Evolutionary conservation across 805 yeast genomes (phyloP).

Genomic region (Kodamaea jinghongensis): DNA sequence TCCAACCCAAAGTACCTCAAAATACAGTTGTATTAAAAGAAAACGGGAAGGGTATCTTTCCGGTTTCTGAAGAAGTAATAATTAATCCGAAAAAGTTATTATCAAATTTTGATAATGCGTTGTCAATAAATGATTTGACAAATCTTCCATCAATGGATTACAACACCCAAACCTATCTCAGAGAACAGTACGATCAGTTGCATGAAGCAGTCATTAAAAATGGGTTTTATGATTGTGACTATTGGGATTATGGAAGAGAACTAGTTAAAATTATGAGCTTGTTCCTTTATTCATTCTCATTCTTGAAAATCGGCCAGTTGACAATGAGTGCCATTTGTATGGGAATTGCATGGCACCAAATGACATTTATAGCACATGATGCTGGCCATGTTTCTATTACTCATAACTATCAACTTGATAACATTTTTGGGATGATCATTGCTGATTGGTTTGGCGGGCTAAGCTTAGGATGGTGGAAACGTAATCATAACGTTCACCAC

Average conservation of each 20-base stretch:
- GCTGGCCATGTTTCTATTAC: conserved; percentile 86
- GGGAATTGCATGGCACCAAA: conserved; percentile 86
- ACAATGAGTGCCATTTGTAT: conserved; percentile 58
- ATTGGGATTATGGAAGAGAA: conserved; percentile 72
- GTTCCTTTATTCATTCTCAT: conserved; percentile 47
- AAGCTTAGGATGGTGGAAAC: conserved; percentile 92
- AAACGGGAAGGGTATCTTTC: conserved; percentile 34
- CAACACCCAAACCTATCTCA: conserved; percentile 57
- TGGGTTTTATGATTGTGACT: conserved; percentile 71
- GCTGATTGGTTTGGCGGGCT: conserved; percentile 87
- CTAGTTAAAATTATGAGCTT: conserved; percentile 55
- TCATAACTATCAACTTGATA: conserved; percentile 75
- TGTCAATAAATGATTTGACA: conserved; percentile 54
- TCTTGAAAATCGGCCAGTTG: conserved; percentile 46
- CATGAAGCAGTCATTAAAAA: conserved; percentile 53
- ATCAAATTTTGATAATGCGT: conserved; percentile 55
- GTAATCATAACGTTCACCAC: conserved; percentile 93
- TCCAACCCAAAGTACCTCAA: conserved; percentile 54
- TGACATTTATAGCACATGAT: conserved; percentile 85
- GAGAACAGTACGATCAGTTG: conserved; percentile 56
- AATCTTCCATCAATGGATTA: conserved; percentile 64
- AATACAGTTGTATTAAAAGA: conserved; percentile 40
- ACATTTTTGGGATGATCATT: conserved; percentile 64
- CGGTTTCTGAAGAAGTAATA: conserved; percentile 26
- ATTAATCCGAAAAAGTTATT: conserved; percentile 56